Evolutionary conservation across 495 filamentous ascomycete species (phyloP), one percentile per base, ranked within the genome.

Genomic region (Hypoxylon rickii): DNA sequence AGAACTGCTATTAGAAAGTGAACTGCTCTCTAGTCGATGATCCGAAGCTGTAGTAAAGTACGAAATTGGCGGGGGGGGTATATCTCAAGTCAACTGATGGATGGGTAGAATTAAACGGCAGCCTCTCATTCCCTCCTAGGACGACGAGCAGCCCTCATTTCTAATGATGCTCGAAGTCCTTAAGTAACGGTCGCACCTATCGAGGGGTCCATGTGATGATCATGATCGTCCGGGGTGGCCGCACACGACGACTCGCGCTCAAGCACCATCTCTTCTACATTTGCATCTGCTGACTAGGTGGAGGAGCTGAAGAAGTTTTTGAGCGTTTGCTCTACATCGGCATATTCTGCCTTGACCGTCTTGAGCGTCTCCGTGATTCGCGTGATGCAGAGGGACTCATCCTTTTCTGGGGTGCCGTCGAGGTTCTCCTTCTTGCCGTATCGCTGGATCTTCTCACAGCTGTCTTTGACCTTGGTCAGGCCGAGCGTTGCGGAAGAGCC

Each of bases 401-500:
- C 82, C 51, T 83, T 77, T 55, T 88, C 83, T 7, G 71, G 71
- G 5, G 68, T 74, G n/a, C 92, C 91, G 13, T 83, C 85, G 41
- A 92, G 86, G 58, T 90, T 91, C 69, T 89, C 87, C 44, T 78
- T 76, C 60, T 85, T 84, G 38, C 95, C 94, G 64, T 84, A 95
- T 68, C 97, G 87, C 70, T 98, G 94, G 62, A 98, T 96, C 78
- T 95, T 89, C 72, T 97, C 93, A 70, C 94, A 98, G 47, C 81
- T 84, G 62, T 97, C 92, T 69, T 90, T 90, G 66, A 98, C 88
- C 74, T 96, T 95, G 62, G 78, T 89, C 32, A 98, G 82, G 17
- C 94, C 94, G 43, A 98, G 84, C 5, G 95, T 97, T 15, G 94
- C 94, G 7, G 93, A 96, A n/a, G 93, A 97, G 32, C 94, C 94